phyloP scores from a whole-genome alignment of 192 early-diverging fungal species.

The Rhizophagus sp. region DNA sequence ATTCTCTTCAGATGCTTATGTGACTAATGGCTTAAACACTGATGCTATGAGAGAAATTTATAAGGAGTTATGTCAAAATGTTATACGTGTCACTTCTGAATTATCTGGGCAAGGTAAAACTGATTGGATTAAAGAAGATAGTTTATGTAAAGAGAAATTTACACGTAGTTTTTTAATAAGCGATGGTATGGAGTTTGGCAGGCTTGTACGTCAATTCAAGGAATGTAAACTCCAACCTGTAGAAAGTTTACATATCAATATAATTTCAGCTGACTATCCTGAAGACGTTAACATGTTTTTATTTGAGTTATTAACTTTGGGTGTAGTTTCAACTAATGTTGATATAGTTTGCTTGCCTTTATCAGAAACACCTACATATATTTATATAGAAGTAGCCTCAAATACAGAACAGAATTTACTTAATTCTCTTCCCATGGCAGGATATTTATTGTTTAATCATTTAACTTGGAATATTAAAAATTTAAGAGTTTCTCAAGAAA shows the following conservation, averaged over 20 bases:
- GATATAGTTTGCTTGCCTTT: neutral
- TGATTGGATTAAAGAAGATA: slow-evolving; percentile 21
- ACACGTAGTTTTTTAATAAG: slow-evolving; percentile 18
- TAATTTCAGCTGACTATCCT: neutral
- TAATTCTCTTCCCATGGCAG: slow-evolving; percentile 19
- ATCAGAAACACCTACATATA: neutral
- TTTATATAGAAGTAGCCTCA: slow-evolving; percentile 32
- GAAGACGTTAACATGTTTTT: slow-evolving; percentile 1
- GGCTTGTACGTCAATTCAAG: slow-evolving; percentile 15
- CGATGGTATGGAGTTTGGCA: slow-evolving; percentile 12
- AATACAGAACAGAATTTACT: slow-evolving; percentile 16
- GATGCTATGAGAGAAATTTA: slow-evolving; percentile 13
- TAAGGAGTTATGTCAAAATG: slow-evolving; percentile 14
- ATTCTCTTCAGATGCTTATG: slow-evolving; percentile 13
- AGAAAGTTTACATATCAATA: neutral
- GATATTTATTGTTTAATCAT: neutral
- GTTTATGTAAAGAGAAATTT: neutral
- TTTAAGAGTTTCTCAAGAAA: slow-evolving; percentile 18
- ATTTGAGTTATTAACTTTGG: neutral
- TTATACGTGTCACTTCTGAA: slow-evolving; percentile 19
- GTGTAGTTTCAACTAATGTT: neutral
- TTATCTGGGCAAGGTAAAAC: slow-evolving; percentile 28
- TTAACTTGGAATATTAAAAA: slow-evolving; percentile 21
- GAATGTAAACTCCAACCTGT: neutral
- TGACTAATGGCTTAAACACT: neutral